These are phyloP conservation scores for Penicillium malachiteum DNA, from an alignment of 495 filamentous ascomycete genomes.

Conservation along the genomic window DNA sequence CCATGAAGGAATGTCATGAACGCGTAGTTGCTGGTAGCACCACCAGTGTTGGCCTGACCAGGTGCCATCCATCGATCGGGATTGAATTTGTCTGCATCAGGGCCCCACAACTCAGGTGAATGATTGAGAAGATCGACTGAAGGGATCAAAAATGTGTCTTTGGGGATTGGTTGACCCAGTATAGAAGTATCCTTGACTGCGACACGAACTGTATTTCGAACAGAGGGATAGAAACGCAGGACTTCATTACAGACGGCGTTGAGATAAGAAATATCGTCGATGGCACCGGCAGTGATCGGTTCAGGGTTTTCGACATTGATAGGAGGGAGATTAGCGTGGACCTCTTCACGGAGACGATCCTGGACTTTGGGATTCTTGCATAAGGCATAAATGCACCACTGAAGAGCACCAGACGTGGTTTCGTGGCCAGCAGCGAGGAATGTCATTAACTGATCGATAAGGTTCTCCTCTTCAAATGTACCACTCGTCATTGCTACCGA, in stretches of 20 bases:
- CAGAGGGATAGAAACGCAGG: slow-evolving; percentile 57
- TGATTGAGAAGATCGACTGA: slow-evolving; percentile 65
- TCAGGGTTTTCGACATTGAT: slow-evolving; percentile 39
- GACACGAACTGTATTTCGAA: slow-evolving; percentile 62
- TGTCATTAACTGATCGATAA: slow-evolving; percentile 92
- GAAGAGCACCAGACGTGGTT: slow-evolving; percentile 61
- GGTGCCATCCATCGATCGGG: slow-evolving; percentile 74
- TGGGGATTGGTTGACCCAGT: slow-evolving; percentile 52
- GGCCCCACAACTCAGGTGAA: slow-evolving; percentile 74
- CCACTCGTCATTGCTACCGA: slow-evolving; percentile 77
- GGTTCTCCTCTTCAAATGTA: slow-evolving; percentile 72
- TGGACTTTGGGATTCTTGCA: slow-evolving; percentile 59
- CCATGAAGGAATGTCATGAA: slow-evolving; percentile 86
- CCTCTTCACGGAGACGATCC: slow-evolving; percentile 56
- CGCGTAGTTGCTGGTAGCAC: slow-evolving; percentile 63
- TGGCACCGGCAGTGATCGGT: slow-evolving; percentile 46
- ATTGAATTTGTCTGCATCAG: slow-evolving; percentile 73
- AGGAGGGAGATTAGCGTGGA: slow-evolving; percentile 62
- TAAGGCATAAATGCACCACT: slow-evolving; percentile 60
- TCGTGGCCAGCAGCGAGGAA: slow-evolving; percentile 93
- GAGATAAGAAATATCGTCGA: slow-evolving; percentile 60
- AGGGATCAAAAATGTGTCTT: slow-evolving; percentile 52
- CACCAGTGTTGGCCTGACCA: slow-evolving; percentile 49
- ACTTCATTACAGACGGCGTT: slow-evolving; percentile 63
- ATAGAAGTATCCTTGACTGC: slow-evolving; percentile 64